Evolutionary conservation across 2,329 filamentous ascomycete genomes (phyloP).

Genomic region (Rutstroemia sp.): DNA sequence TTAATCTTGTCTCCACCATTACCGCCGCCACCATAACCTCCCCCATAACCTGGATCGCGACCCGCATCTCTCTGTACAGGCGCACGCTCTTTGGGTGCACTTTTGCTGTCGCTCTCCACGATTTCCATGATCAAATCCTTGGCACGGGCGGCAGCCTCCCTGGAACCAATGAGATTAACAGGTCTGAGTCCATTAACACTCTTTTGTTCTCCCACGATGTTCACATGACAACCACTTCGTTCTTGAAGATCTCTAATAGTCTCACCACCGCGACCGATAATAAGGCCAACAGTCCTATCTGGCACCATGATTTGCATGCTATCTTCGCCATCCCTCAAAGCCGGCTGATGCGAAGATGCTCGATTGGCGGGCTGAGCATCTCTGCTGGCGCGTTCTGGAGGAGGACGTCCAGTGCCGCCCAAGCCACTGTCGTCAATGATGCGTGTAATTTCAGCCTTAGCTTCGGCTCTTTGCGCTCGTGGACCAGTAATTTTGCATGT

Average conservation of each 20-base stretch:
- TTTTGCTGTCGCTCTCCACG: slow-evolving; percentile 78
- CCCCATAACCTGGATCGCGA: slow-evolving; percentile 36
- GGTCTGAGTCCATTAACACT: slow-evolving; percentile 84
- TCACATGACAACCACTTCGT: slow-evolving; percentile 87
- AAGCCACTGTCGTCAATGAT: slow-evolving; percentile 83
- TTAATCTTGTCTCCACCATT: slow-evolving; percentile 60
- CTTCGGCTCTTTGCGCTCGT: slow-evolving; percentile 63
- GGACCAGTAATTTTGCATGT: slow-evolving; percentile 82
- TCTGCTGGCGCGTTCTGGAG: slow-evolving; percentile 32
- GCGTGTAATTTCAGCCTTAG: slow-evolving; percentile 74
- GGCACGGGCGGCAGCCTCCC: slow-evolving; percentile 65
- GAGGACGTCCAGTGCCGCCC: slow-evolving; percentile 36
- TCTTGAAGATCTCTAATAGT: slow-evolving; percentile 91
- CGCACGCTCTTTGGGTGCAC: slow-evolving; percentile 29
- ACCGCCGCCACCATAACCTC: slow-evolving; percentile 34
- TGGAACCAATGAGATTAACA: slow-evolving; percentile 80
- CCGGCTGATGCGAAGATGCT: slow-evolving; percentile 33
- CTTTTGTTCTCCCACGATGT: slow-evolving; percentile 90
- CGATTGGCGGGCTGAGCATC: slow-evolving; percentile 25
- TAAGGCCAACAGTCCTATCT: slow-evolving; percentile 84
- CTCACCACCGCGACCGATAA: slow-evolving; percentile 89
- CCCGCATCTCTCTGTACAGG: slow-evolving; percentile 38
- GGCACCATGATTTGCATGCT: slow-evolving; percentile 92
- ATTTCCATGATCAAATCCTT: slow-evolving; percentile 91
- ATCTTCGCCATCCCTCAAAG: slow-evolving; percentile 71